Evolutionary conservation across 257 asterid species (phyloP).

Genomic region (Penstemon newberryi): DNA sequence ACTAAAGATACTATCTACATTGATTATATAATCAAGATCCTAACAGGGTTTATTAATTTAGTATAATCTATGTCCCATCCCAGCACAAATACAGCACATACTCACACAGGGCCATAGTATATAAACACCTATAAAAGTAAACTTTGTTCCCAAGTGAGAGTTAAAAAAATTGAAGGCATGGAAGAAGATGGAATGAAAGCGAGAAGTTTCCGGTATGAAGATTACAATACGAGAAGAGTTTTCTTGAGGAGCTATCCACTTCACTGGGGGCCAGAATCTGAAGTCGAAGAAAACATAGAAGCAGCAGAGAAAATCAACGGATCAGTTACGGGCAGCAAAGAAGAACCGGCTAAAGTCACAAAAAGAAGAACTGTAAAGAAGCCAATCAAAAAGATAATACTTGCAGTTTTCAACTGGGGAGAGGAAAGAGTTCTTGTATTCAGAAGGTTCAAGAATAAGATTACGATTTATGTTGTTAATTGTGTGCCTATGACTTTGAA

Average conservation of each 20-base stretch:
- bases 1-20: slow-evolving; percentile 24
- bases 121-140: slow-evolving; percentile 31
- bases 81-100: slow-evolving; percentile 30
- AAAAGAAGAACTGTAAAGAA: slow-evolving; percentile 31
- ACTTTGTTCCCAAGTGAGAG: background rate
- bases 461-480: slow-evolving; percentile 49
- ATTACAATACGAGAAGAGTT: slow-evolving; percentile 67
- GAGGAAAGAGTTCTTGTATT: slow-evolving; percentile 51
- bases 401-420: slow-evolving; percentile 64
- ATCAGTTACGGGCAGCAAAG: slow-evolving; percentile 12
- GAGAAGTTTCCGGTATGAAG: slow-evolving; percentile 66
- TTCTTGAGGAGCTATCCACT: slow-evolving; percentile 88
- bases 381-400: slow-evolving; percentile 47
- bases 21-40: slow-evolving; percentile 23
- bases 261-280: slow-evolving; percentile 52
- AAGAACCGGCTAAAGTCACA: slow-evolving; percentile 29
- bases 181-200: slow-evolving; percentile 55
- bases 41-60: slow-evolving; percentile 5
- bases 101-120: slow-evolving; percentile 19
- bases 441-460: slow-evolving; percentile 69
- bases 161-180: slow-evolving; percentile 24
- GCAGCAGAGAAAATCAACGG: slow-evolving; percentile 1
- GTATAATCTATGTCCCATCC: slow-evolving; percentile 26
- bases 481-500: slow-evolving; percentile 60
- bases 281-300: slow-evolving; percentile 39